Evolutionary conservation across 495 filamentous ascomycete genomes (phyloP).

Genomic region (Staphylotrichum tortipilum): DNA sequence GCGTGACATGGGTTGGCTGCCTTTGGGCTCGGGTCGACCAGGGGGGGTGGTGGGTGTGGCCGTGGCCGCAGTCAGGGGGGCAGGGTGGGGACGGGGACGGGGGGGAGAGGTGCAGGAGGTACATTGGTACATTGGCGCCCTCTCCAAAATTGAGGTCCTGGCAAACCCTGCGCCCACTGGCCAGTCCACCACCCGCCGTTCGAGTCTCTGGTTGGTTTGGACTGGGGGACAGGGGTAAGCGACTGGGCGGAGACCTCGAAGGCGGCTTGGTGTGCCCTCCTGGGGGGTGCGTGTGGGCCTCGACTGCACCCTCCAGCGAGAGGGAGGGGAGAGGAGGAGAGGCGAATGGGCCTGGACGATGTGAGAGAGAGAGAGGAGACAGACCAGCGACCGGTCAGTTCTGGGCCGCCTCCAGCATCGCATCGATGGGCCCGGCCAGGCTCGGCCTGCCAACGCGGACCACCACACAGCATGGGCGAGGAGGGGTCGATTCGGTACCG

Average conservation of each 20-base stretch:
- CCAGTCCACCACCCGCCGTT: constrained; percentile 1
- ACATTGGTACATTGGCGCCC: constrained; percentile 21
- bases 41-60: constrained; percentile 3
- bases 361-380: too few relatives aligned
- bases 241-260: constrained; percentile 17
- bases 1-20: constrained; percentile 15
- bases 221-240: constrained; percentile 15
- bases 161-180: constrained; percentile 5
- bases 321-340: not conserved
- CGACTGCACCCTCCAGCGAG: constrained; percentile 2
- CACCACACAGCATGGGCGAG: not conserved
- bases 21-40: constrained; percentile 8
- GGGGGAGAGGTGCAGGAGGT: too few relatives aligned
- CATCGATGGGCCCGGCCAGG: not conserved
- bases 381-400: too few relatives aligned
- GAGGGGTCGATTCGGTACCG: not conserved
- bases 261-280: constrained; percentile 6
- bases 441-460: not conserved
- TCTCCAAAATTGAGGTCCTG: constrained; percentile 19
- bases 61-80: too few relatives aligned
- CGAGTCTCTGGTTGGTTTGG: constrained; percentile 15
- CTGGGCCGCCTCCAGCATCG: too few relatives aligned
- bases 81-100: too few relatives aligned
- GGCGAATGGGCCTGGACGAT: too few relatives aligned
- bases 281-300: not conserved